phyloP scores from a whole-genome alignment of 305 asterid genomes.

The Fraxinus sp. region DNA sequence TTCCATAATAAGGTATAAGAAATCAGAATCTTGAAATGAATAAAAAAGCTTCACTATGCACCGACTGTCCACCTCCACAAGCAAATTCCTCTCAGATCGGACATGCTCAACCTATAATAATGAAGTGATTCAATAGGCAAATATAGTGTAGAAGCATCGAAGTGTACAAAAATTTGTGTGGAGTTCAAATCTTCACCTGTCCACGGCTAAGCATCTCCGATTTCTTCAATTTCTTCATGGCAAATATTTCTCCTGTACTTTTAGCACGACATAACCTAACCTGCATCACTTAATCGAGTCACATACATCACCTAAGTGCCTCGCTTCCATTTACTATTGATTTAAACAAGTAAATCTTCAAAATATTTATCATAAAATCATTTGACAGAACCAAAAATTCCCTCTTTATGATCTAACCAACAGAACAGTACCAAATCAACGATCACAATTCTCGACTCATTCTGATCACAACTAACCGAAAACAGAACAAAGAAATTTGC shows the following conservation, averaged over 20 bases:
- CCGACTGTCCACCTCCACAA: conserved; percentile 93
- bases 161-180: neutral
- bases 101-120: conserved; percentile 85
- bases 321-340: neutral
- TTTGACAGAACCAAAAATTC: neutral
- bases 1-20: conserved; percentile 90
- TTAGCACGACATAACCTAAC: conserved; percentile 85
- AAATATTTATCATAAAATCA: neutral
- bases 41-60: conserved; percentile 90
- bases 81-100: conserved; percentile 90
- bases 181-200: conserved; percentile 56
- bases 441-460: neutral
- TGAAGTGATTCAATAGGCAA: conserved; percentile 17
- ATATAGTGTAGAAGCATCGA: neutral
- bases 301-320: neutral
- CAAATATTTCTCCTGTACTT: conserved; percentile 77
- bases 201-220: conserved; percentile 96
- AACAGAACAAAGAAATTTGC: conserved; percentile 5
- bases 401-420: neutral
- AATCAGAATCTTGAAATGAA: conserved; percentile 92
- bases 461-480: neutral
- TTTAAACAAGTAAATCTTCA: neutral
- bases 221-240: conserved; percentile 92
- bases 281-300: conserved; percentile 47
- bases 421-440: neutral